Conservation (phyloP, 495 filamentous ascomycete genomes). For the Neurospora intermedia region DNA sequence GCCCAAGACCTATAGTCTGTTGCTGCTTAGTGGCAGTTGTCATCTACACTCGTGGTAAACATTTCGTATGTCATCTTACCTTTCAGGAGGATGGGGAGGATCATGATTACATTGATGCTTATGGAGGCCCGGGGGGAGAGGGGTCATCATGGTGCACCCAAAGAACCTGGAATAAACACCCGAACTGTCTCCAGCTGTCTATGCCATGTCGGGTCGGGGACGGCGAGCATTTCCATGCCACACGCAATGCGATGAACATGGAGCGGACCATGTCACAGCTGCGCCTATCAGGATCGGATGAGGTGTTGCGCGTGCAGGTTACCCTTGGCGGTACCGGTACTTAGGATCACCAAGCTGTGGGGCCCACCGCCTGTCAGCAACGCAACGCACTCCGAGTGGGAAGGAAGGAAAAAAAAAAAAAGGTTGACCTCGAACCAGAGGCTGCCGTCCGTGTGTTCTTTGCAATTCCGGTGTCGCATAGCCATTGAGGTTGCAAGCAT, state of each 20-base stretch:
- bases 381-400: neutral
- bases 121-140: neutral
- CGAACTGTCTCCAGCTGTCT: neutral
- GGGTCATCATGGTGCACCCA: neutral
- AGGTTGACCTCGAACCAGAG: neutral
- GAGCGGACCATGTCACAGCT: neutral
- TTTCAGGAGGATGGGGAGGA: neutral
- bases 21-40: neutral
- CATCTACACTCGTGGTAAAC: neutral
- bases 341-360: conserved; percentile 8
- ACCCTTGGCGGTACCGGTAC: conserved; percentile 21
- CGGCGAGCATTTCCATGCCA: neutral
- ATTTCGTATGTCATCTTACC: neutral
- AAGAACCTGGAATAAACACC: neutral
- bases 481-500: neutral
- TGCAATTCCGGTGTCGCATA: neutral
- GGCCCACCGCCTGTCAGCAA: conserved; percentile 14
- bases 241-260: neutral
- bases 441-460: neutral
- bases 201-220: neutral
- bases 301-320: conserved; percentile 4
- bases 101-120: neutral
- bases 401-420: neutral
- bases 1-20: neutral
- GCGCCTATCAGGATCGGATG: conserved; percentile 6